Percentiles rank a stretch among this genome's conserved stretches.
These are phyloP conservation scores for Stentor roeselii DNA, from an alignment of 73 alveolate genomes.

Conservation along the genomic window DNA sequence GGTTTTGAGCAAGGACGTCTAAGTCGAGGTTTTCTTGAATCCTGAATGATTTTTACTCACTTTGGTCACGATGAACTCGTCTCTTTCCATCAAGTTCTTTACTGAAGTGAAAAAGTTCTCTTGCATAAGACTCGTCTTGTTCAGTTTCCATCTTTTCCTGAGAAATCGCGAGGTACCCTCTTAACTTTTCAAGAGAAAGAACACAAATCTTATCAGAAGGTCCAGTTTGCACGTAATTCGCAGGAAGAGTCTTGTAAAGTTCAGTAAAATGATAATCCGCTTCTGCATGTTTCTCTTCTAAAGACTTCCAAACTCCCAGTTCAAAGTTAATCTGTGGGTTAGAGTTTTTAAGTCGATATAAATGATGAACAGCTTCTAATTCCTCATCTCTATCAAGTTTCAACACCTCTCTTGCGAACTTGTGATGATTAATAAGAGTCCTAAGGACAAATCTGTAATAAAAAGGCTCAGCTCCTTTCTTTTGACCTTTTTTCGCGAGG, in stretches of 20 bases:
- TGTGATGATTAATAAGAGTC: neutral
- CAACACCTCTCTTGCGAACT: constrained; percentile 6
- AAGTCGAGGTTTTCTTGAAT: neutral
- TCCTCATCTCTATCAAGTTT: constrained; percentile 23
- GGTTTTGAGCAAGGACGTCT: neutral
- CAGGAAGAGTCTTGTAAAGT: neutral
- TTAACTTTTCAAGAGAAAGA: neutral
- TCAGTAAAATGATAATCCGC: constrained; percentile 26
- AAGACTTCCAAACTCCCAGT: neutral
- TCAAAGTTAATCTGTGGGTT: constrained; percentile 23
- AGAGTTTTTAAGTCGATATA: neutral
- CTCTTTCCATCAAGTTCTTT: constrained; percentile 18
- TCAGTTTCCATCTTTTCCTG: constrained; percentile 21
- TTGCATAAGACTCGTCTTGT: constrained; percentile 28
- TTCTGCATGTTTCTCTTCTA: constrained; percentile 18
- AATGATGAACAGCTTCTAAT: constrained; percentile 16
- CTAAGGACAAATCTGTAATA: constrained; percentile 24
- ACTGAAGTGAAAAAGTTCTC: constrained; percentile 23
- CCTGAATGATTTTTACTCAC: constrained; percentile 1
- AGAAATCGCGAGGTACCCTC: constrained; percentile 12
- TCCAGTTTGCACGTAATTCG: neutral
- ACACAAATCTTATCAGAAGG: neutral
- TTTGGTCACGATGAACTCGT: constrained; percentile 19
- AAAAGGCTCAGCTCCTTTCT: neutral
- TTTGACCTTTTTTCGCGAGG: neutral